phyloP scores from a whole-genome alignment of 1,139 yeast species.

The Hyphopichia buzzinii region DNA sequence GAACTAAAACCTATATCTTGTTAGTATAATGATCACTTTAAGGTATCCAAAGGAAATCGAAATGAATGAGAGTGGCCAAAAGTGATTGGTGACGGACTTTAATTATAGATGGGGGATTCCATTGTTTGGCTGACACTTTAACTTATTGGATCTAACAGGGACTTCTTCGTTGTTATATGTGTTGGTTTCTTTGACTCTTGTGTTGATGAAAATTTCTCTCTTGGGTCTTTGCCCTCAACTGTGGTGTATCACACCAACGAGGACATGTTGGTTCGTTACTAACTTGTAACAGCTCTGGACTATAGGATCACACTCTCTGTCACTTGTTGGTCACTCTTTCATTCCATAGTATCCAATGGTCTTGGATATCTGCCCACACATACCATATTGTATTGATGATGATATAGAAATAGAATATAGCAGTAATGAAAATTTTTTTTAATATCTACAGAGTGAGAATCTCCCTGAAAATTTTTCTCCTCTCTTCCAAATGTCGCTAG shows the following conservation, averaged over 20 bases:
- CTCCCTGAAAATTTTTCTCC: conserved; percentile 5
- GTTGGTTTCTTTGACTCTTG: neutral
- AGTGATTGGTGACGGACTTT: too few relatives aligned
- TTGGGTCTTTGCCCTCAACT: too few relatives aligned
- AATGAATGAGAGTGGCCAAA: too few relatives aligned
- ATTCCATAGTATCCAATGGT: conserved; percentile 4
- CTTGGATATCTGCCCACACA: conserved; percentile 2
- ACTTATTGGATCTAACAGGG: too few relatives aligned
- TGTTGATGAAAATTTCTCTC: neutral
- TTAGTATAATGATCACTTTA: conserved; percentile 7
- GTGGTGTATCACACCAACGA: too few relatives aligned
- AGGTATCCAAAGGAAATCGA: too few relatives aligned
- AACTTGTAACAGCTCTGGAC: too few relatives aligned
- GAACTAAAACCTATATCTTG: conserved; percentile 74
- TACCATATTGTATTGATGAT: conserved; percentile 8
- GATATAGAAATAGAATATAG: conserved; percentile 1
- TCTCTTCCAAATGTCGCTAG: neutral
- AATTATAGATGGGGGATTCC: too few relatives aligned
- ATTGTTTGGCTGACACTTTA: too few relatives aligned
- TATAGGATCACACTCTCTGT: too few relatives aligned
- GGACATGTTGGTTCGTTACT: too few relatives aligned
- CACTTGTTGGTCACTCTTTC: conserved; percentile 4
- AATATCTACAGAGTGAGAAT: conserved; percentile 3
- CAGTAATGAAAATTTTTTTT: conserved; percentile 4
- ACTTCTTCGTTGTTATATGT: too few relatives aligned